phyloP scores from a whole-genome alignment of 768 basidiomycete genomes.

The Boletus rex-veris region DNA sequence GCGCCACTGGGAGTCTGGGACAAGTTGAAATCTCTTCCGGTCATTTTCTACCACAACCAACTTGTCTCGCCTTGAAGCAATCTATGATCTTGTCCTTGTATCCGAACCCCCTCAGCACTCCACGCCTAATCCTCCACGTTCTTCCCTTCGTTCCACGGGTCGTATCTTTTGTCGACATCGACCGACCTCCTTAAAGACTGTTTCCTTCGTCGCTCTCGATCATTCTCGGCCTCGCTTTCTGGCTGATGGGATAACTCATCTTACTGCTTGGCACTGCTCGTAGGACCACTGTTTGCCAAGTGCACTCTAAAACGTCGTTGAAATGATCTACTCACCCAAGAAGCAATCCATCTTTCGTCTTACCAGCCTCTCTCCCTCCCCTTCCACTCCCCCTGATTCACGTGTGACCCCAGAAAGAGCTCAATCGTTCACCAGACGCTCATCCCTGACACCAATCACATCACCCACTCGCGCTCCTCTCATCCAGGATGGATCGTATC shows the following conservation, averaged over 20 bases:
- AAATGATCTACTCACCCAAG: slow-evolving; percentile 65
- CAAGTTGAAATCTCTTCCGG: slow-evolving; percentile 8
- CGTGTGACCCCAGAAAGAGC: slow-evolving; percentile 40
- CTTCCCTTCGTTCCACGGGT: slow-evolving; percentile 57
- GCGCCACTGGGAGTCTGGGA: no score
- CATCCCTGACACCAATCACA: slow-evolving; percentile 38
- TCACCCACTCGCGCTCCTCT: slow-evolving; percentile 41
- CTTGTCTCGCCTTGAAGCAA: slow-evolving; percentile 30
- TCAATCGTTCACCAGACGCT: slow-evolving; percentile 53
- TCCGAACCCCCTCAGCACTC: slow-evolving; percentile 15
- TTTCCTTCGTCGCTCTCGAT: slow-evolving; percentile 12
- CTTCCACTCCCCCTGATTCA: slow-evolving; percentile 40
- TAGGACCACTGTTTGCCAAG: slow-evolving; percentile 7
- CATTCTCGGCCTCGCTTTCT: neutral
- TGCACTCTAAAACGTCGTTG: slow-evolving; percentile 4
- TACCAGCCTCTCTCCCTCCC: slow-evolving; percentile 60
- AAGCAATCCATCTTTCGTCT: slow-evolving; percentile 65
- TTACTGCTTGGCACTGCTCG: slow-evolving; percentile 27
- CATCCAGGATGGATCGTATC: slow-evolving; percentile 75
- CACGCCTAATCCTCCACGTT: slow-evolving; percentile 42
- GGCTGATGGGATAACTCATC: slow-evolving; percentile 44
- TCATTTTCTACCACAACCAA: neutral
- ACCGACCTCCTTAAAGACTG: slow-evolving; percentile 71
- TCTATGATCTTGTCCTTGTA: slow-evolving; percentile 52
- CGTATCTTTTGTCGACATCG: slow-evolving; percentile 59